Evolutionary conservation across 345 rosid genomes (phyloP).

Genomic region (Bruguiera gymnorhiza): DNA sequence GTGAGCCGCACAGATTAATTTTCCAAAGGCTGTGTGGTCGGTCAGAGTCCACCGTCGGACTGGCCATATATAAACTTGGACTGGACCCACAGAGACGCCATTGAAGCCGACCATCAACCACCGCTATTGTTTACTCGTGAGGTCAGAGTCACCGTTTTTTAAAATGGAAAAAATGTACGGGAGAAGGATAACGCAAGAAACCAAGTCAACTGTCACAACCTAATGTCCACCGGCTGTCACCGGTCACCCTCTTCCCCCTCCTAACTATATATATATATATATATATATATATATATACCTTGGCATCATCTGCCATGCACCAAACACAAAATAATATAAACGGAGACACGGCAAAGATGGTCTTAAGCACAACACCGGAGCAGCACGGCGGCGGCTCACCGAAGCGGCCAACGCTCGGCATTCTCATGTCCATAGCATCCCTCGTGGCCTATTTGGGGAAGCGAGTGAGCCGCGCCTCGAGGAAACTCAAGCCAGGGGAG

Average conservation of each 20-base stretch:
- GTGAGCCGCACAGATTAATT: background rate
- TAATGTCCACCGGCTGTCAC: background rate
- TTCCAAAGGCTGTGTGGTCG: background rate
- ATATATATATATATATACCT: background rate
- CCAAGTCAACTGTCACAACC: background rate
- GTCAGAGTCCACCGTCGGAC: background rate
- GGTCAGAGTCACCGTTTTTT: too few species aligned
- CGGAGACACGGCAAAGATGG: too few species aligned
- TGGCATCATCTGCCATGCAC: background rate
- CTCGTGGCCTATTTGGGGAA: slow-evolving; percentile 54
- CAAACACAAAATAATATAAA: too few species aligned
- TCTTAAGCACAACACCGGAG: slow-evolving; percentile 9
- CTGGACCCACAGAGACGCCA: too few species aligned
- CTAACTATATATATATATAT: background rate
- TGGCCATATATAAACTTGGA: background rate
- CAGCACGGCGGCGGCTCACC: slow-evolving; percentile 17
- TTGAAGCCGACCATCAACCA: too few species aligned
- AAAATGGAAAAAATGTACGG: background rate
- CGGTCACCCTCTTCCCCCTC: background rate
- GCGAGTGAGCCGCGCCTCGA: slow-evolving; percentile 48
- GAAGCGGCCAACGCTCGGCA: slow-evolving; percentile 36
- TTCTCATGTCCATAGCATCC: slow-evolving; percentile 39
- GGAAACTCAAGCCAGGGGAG: slow-evolving; percentile 29
- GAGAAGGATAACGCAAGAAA: background rate
- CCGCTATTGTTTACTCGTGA: background rate